Evolutionary conservation across 2,329 filamentous ascomycete genomes (phyloP), one percentile per base, ranked within the genome.

Genomic region (Periconia digitata): DNA sequence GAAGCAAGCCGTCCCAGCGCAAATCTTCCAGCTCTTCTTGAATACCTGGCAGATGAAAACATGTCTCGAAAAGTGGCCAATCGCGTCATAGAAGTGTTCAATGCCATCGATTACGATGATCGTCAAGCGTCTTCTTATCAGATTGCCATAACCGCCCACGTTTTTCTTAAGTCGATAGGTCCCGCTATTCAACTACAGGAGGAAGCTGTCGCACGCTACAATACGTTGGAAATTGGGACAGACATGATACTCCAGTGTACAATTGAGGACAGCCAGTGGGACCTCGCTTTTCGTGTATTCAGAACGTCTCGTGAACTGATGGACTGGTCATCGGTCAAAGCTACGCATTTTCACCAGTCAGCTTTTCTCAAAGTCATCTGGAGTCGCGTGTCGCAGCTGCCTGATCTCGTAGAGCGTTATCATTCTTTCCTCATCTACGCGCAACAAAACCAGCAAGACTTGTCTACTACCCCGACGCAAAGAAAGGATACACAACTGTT

Each of bases 31-130:
- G 47, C 63, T 34, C 51, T 72, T 10, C 59, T 73, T 8, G 56
- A 64, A 13, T 70, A 68, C 42, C 53, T 73, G 13, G 53, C 44
- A 5, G 37, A 47, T 10, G 52, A 60, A 15, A 49, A 51, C 12
- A 44, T 54, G 10, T 40, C 60, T 2, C 41, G 70, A 20, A 72
- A 81, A 58, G 12, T 32, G 12, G 64, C 72, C 13, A 69, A 71
- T 47, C 73, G 76, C 40, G 67, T 72, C 16, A 67, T 75, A 41
- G 52, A 68, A n/a, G 50, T 83, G 8, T 83, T 83, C 56, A 60
- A 74, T 23, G 48, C 54, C 3, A 71, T 43, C 20, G 29, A 70
- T 3, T 20, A 50, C 1, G 45, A 67, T 8, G 46, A 70, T 32
- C 74, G 77, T 21, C 70, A 66, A 2, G 55, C 66, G 7, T 64